Percentiles rank a stretch among this genome's conserved stretches.
Conservation (phyloP, 2,329 filamentous ascomycete species). For the Colletotrichum lindemuthianum region DNA sequence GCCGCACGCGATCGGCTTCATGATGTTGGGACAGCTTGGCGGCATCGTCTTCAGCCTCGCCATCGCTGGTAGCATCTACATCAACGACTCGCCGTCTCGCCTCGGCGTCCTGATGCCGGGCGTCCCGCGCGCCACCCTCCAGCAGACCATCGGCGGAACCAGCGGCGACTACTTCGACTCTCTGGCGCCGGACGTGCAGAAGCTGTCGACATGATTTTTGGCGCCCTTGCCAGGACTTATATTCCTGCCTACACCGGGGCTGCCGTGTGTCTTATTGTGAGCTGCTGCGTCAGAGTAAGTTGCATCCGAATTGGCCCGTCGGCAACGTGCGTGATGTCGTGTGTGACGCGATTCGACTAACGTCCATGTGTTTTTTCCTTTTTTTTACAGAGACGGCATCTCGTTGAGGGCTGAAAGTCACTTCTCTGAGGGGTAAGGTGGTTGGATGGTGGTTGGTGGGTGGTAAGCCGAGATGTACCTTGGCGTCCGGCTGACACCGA, state of each 20-base stretch:
- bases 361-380: too few species aligned
- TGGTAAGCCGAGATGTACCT: too few species aligned
- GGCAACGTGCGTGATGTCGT: too few species aligned
- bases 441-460: too few species aligned
- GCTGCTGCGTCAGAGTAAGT: conserved; percentile 4
- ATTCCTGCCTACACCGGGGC: conserved; percentile 3
- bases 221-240: background rate
- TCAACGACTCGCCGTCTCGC: background rate
- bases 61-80: background rate
- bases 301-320: too few species aligned
- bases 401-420: too few species aligned
- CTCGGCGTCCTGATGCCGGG: background rate
- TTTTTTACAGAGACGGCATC: too few species aligned
- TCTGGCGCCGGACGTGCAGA: background rate
- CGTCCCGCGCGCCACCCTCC: background rate
- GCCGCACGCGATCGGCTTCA: conserved; percentile 47
- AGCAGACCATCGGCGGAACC: background rate
- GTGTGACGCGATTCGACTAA: too few species aligned
- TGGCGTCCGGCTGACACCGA: too few species aligned
- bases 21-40: conserved; percentile 36
- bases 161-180: conserved; percentile 4
- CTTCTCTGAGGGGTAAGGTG: too few species aligned
- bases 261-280: background rate
- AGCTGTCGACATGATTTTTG: background rate
- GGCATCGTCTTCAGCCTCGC: conserved; percentile 7